These are phyloP conservation scores for Populus alba DNA, from an alignment of 345 rosid species.

Conservation along the genomic window DNA sequence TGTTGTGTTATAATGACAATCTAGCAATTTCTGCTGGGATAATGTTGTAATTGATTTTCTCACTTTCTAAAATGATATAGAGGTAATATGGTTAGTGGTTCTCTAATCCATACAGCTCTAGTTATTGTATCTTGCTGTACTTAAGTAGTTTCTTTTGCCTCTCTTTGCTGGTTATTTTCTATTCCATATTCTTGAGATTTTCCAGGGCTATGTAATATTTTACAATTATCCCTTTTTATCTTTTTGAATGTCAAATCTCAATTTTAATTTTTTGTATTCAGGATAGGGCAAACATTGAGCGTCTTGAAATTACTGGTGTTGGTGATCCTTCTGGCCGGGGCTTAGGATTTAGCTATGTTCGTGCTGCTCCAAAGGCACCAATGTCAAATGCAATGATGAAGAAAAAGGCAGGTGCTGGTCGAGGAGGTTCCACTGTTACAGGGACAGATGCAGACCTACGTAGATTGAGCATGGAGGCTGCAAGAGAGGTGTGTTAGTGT, in stretches of 20 bases:
- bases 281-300: constrained; percentile 97
- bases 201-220: background rate
- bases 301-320: constrained; percentile 96
- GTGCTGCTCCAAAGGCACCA: constrained; percentile 84
- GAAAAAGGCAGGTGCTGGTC: constrained; percentile 79
- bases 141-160: background rate
- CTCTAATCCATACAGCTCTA: background rate
- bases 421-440: constrained; percentile 88
- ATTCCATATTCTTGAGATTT: background rate
- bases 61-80: background rate
- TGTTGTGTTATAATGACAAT: background rate
- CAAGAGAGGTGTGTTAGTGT: constrained; percentile 67
- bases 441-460: constrained; percentile 99
- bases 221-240: background rate
- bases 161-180: background rate
- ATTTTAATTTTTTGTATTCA: constrained; percentile 24
- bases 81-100: background rate
- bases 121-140: background rate
- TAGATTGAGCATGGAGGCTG: constrained; percentile 99
- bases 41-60: background rate
- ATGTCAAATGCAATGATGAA: constrained; percentile 67
- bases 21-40: background rate
- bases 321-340: constrained; percentile 99
- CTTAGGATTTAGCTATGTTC: constrained; percentile 94
- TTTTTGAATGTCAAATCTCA: background rate